Evolutionary conservation across 345 rosid genomes (phyloP).

Genomic region (Salix suchowensis): DNA sequence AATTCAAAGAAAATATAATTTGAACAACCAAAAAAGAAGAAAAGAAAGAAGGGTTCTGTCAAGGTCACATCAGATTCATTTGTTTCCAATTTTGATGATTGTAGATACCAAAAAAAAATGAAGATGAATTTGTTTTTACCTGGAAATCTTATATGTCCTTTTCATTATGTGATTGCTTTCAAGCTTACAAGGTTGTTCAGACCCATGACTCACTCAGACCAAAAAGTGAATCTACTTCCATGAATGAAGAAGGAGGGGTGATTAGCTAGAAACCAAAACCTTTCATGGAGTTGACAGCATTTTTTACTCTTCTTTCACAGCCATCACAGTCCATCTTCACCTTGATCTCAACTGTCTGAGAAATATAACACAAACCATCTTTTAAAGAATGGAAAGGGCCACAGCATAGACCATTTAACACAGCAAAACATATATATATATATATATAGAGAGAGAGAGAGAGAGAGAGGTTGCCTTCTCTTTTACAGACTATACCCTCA

Average conservation of each 20-base stretch:
- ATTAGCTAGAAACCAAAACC: constrained; percentile 31
- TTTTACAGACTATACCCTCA: neutral
- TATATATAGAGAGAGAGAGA: no score
- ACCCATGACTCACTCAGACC: neutral
- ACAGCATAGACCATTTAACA: neutral
- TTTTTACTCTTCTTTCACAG: constrained; percentile 81
- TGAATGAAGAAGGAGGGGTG: neutral
- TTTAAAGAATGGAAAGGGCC: neutral
- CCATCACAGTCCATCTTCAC: constrained; percentile 99
- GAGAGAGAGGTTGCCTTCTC: neutral
- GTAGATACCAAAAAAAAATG: neutral
- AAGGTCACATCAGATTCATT: neutral
- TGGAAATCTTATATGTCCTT: neutral
- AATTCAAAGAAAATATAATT: neutral
- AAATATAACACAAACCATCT: constrained; percentile 1
- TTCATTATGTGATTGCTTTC: neutral
- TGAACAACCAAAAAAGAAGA: neutral
- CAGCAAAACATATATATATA: no score
- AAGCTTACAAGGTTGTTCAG: neutral
- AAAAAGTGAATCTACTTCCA: neutral
- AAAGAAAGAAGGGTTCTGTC: neutral
- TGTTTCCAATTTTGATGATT: neutral
- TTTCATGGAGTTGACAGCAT: constrained; percentile 68
- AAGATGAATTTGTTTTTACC: neutral
- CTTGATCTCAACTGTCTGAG: constrained; percentile 90